Conservation (phyloP, 2,329 filamentous ascomycete genomes). For the Cytospora chrysosperma region DNA sequence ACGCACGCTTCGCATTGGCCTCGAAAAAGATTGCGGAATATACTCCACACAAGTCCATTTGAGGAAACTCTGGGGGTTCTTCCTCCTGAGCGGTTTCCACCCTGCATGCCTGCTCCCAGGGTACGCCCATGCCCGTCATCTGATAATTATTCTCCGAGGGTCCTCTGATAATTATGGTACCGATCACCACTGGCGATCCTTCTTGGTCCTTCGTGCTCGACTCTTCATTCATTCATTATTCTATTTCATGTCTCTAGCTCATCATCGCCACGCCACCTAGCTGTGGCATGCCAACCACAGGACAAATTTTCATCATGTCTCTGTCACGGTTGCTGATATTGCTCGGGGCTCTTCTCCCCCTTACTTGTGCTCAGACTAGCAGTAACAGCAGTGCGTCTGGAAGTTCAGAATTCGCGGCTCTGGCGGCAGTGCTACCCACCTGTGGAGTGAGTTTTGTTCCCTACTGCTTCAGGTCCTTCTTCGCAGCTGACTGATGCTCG, state of each 20-base stretch:
- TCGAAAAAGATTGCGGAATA: neutral
- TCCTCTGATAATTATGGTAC: neutral
- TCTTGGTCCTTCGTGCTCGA: neutral
- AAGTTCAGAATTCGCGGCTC: slow-evolving; percentile 14
- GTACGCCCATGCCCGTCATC: slow-evolving; percentile 2
- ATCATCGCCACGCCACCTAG: neutral
- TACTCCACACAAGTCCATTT: neutral
- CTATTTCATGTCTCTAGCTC: neutral
- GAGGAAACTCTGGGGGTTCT: neutral
- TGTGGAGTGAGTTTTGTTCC: slow-evolving; percentile 18
- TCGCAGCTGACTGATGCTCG: neutral
- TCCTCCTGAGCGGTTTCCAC: neutral
- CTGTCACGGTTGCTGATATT: slow-evolving; percentile 3
- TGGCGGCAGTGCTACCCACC: slow-evolving; percentile 16
- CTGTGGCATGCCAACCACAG: slow-evolving; percentile 2
- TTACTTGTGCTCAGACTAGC: neutral
- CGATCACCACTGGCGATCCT: neutral
- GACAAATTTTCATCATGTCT: slow-evolving; percentile 9
- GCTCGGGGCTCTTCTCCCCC: slow-evolving; percentile 2
- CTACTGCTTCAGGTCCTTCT: neutral
- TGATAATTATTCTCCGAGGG: slow-evolving; percentile 19
- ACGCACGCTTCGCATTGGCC: neutral
- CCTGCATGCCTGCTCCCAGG: neutral
- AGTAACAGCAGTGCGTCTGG: neutral
- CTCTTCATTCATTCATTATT: neutral